These are phyloP conservation scores for Podila minutissima DNA, from an alignment of 192 early-diverging fungal genomes.

Conservation along the genomic window DNA sequence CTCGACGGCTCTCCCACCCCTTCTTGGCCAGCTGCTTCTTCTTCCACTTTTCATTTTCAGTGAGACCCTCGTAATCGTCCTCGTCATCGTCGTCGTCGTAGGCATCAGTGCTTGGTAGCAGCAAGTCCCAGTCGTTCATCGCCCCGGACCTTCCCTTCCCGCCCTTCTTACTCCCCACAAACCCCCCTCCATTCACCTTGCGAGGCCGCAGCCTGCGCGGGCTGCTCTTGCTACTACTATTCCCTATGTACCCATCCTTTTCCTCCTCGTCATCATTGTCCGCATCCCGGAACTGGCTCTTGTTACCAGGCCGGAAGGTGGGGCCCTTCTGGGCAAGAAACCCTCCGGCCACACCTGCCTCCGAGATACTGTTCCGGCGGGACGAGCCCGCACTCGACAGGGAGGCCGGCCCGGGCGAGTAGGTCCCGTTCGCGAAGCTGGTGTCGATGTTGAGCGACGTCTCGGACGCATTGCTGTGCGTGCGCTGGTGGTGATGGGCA, in stretches of 20 bases:
- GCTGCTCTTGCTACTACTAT: conserved; percentile 13
- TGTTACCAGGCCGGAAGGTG: not conserved
- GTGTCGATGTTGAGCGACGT: conserved; percentile 36
- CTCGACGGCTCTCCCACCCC: conserved; percentile 9
- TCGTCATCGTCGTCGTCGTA: conserved; percentile 13
- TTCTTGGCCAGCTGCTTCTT: conserved; percentile 1
- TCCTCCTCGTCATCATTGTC: conserved; percentile 4
- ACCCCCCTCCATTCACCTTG: not conserved
- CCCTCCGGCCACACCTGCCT: not conserved
- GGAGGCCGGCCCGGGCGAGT: conserved; percentile 7
- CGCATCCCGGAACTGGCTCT: not conserved
- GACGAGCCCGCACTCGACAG: conserved; percentile 29
- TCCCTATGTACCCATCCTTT: conserved; percentile 5
- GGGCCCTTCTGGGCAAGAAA: conserved; percentile 14
- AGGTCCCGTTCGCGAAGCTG: not conserved
- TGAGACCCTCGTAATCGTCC: conserved; percentile 4
- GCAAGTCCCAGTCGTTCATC: conserved; percentile 21
- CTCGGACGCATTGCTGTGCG: conserved; percentile 29
- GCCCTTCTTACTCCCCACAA: not conserved
- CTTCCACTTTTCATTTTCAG: conserved; percentile 24
- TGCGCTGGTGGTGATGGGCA: conserved; percentile 17
- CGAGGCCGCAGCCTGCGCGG: conserved; percentile 4
- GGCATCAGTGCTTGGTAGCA: conserved; percentile 11
- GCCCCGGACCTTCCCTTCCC: not conserved
- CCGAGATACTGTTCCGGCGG: conserved; percentile 28